Base-by-base conservation (phyloP, 179 eudicot species). In the Spergularia azorica region DNA sequence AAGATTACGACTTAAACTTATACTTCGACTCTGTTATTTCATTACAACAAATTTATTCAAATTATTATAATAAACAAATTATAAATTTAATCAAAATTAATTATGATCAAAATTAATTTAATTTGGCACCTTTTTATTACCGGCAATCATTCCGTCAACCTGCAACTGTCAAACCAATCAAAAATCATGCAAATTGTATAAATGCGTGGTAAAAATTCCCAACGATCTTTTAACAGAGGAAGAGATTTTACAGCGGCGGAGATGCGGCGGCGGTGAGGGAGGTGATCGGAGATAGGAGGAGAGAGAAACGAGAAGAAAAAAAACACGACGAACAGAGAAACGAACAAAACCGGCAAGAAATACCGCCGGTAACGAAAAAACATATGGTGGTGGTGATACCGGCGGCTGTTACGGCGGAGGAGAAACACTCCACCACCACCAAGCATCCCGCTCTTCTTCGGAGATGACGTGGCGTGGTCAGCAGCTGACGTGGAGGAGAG, bases 1-100 rank as follows among this genome's bases (percentile, higher is more conserved):
- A 51, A 87, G 73, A 74, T 88, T 86, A 67, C 85, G 88, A 41
- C 38, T 80, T 76, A 79, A 20, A 67, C 83, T 83, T 66, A 89
- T 83, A 61, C 77, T 82, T 8, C 61, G 58, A 51, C 61, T 79
- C 90, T 89, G 71, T 46, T 63, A 54, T 2, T 43, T 43, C 21
- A 54, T 41, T 15, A 50, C 18, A 20, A 13, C 17, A 73, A 43
- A 1, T 5, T 46, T 12, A 39, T 50, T 39, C n/a, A 63, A 63
- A 63, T 43, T 38, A 26, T 26, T 26, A 26, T 0, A 26, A 26
- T 26, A 26, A 26, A 26, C 32, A 26, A 26, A 26, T 26, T 26
- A 26, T 26, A 2, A 26, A 26, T 26, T 26, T 26, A 26, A 26
- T 26, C 32, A 26, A 26, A 26, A 26, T 0, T 0, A 26, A 26